Evolutionary conservation across 1,139 yeast genomes (phyloP), one percentile per base, ranked within the genome.

Genomic region (Hyphopichia pseudoburtonii): DNA sequence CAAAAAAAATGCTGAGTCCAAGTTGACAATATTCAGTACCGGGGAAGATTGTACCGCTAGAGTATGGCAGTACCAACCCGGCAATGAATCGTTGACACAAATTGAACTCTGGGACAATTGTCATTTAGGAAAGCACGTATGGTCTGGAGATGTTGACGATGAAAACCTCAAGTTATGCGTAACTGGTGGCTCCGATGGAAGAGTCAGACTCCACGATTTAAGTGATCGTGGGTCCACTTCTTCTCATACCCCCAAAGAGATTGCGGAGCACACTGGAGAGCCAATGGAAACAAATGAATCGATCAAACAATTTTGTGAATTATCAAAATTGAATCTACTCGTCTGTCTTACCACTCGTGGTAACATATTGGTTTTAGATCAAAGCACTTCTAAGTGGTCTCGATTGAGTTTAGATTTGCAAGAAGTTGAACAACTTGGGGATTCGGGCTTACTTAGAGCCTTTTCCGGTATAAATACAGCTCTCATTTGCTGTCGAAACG

Each of bases 31-130:
- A 3, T 59, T 75, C 46, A 84, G 95, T 60, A 80, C 82, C 11
- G 89, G 96, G 8, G 98, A 92, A 57, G 98, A 92, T 59, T 80
- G 94, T 50, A 83, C 96, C 0, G 77, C 87, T n/a, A 73, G 97
- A 46, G 54, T 83, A 0, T 92, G 98, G 98, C 60, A 64, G 27
- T 73, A 65, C 41, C 44, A 47, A 3, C 52, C 57, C 3, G 61
- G 54, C 0, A 39, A 51, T 2, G 51, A 54, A 0, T 42, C 34
- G 2, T 53, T 70, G 26, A 35, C 44, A 4, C 70, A 62, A 37
- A 36, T 53, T 3, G 56, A 64, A 18, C 33, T 78, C 66, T 54
- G 64, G 56, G 52, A 78, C 62, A 52, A 85, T 41, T 81, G 85
- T 22, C 97, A 90, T 56, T 69, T 78, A 26, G 96, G 95, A 4